Percentiles rank a stretch among this genome's conserved stretches.
Conservation (phyloP, 106 monocot genomes). For the Cymbidium sinense region DNA sequence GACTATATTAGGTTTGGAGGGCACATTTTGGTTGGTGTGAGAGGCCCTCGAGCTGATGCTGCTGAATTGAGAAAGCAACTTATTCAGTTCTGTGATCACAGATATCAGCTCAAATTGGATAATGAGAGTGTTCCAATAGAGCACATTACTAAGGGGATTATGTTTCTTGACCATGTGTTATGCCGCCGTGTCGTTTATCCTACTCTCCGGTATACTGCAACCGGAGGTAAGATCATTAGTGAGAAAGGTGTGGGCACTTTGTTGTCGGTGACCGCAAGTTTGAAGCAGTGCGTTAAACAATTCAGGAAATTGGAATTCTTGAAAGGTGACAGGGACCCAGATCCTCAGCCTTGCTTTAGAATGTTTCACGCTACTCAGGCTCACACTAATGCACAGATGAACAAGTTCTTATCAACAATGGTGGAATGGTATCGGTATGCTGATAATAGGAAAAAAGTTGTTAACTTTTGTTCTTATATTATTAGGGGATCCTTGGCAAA, state of each 20-base stretch:
- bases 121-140: slow-evolving; percentile 90
- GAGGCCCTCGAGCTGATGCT: slow-evolving; percentile 95
- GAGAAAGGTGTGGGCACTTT: slow-evolving; percentile 98
- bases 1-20: slow-evolving; percentile 94
- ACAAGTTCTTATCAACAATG: slow-evolving; percentile 85
- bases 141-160: slow-evolving; percentile 95
- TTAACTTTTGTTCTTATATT: slow-evolving; percentile 95
- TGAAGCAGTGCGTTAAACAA: slow-evolving; percentile 84
- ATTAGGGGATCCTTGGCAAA: slow-evolving; percentile 89
- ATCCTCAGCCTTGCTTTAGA: slow-evolving; percentile 93
- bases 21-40: slow-evolving; percentile 66
- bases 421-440: slow-evolving; percentile 94
- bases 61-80: slow-evolving; percentile 75
- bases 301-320: slow-evolving; percentile 86
- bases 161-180: slow-evolving; percentile 93
- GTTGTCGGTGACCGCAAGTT: slow-evolving; percentile 84
- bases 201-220: slow-evolving; percentile 84
- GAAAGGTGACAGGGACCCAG: slow-evolving; percentile 92
- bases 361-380: slow-evolving; percentile 99
- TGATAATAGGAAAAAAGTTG: slow-evolving; percentile 92
- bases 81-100: slow-evolving; percentile 74
- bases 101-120: slow-evolving; percentile 74
- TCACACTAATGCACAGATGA: slow-evolving; percentile 97
- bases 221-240: slow-evolving; percentile 93
- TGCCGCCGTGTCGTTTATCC: slow-evolving; percentile 94